These are phyloP conservation scores for Solanum verrucosum DNA, from an alignment of 257 asterid species.

Conservation along the genomic window DNA sequence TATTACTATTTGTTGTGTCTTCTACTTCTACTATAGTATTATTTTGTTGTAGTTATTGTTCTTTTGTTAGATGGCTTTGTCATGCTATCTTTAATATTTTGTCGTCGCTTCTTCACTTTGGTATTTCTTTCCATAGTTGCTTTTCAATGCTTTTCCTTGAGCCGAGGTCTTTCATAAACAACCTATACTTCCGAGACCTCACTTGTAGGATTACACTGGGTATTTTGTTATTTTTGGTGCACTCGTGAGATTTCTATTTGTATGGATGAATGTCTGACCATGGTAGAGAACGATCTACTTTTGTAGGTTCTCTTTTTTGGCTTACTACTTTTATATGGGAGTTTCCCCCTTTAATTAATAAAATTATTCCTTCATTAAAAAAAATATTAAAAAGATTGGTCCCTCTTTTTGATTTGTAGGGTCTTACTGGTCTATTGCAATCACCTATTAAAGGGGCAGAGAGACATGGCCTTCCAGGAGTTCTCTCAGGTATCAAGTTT, in stretches of 20 bases:
- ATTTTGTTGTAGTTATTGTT: not conserved
- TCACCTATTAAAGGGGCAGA: constrained; percentile 98
- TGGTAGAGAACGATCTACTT: not conserved
- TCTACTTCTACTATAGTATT: not conserved
- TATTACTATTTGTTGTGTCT: not conserved
- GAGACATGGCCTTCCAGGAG: constrained; percentile 94
- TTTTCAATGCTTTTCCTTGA: not conserved
- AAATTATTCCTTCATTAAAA: not conserved
- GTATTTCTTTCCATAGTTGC: not conserved
- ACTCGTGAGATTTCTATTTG: not conserved
- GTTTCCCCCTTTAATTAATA: not conserved
- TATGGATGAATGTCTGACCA: not conserved
- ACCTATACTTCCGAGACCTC: not conserved
- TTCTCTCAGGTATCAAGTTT: constrained; percentile 57
- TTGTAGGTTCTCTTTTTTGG: not conserved
- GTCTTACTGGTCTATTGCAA: constrained; percentile 95
- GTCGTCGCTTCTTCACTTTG: not conserved
- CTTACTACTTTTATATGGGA: not conserved
- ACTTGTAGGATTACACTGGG: not conserved
- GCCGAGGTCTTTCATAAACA: not conserved
- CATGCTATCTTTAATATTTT: too few species aligned
- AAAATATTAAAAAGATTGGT: not conserved
- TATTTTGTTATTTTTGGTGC: not conserved
- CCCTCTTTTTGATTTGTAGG: constrained; percentile 31
- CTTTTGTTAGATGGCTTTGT: not conserved